Base-by-base conservation (phyloP, 176 grass and related monocot species). In the Carex kokanica region DNA sequence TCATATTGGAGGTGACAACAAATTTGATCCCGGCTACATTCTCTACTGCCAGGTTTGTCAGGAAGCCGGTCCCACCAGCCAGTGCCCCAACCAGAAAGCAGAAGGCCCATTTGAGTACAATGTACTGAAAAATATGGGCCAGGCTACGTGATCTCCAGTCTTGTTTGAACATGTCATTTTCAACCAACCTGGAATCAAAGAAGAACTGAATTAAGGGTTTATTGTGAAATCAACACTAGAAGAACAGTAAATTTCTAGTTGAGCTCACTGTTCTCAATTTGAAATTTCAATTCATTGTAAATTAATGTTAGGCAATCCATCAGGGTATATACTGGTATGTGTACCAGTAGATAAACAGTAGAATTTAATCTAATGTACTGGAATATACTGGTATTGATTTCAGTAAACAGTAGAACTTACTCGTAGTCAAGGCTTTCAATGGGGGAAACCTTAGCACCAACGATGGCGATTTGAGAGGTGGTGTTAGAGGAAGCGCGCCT, bases 341-440 rank as follows among this genome's bases (percentile, higher is more conserved):
- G 31, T 32, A 32, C 31, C 31, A 32, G 31, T 32, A 32, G 31
- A 32, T 32, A 2, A 32, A 32, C 31, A 32, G 31, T 32, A 32
- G 31, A 3, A 32, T 2, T 32, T 2, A 32, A 3, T 32, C 31
- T 2, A 32, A 32, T 32, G 31, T 32, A 32, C 31, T 2, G 31
- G 31, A 3, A 85, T 25, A 25, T 25, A 25, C 25, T 25, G 25
- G 25, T 25, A 45, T 3, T 53, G 55, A 86, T 56, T 49, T 34
- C 20, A 51, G 49, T 41, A 11, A 24, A 78, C 52, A 81, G 41
- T 14, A 58, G 12, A 13, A 2, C 6, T 49, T 55, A 92, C 94
- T 97, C 94, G 88, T 97, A 97, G 78, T 97, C 94, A 40, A 97
- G 92, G 88, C 94, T 97, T 72, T 97, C 92, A 83, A 97, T 90